Evolutionary conservation across 306 rosid genomes (phyloP).

Genomic region (Quercus rubra): DNA sequence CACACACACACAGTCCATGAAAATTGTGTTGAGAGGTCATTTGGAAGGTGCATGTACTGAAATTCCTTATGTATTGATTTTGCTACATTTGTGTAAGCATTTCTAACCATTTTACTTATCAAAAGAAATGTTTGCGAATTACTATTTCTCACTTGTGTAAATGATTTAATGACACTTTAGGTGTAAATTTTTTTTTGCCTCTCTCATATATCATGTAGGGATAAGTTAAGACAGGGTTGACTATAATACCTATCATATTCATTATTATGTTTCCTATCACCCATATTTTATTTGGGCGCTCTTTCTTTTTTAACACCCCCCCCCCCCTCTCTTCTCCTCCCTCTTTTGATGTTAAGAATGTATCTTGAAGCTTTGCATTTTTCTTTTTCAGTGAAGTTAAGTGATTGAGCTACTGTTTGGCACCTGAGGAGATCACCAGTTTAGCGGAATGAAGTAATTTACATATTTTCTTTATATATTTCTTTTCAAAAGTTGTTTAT

Average conservation of each 20-base stretch:
- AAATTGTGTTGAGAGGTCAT: background rate
- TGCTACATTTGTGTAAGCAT: background rate
- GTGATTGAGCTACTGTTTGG: slow-evolving; percentile 27
- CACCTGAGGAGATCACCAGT: slow-evolving; percentile 31
- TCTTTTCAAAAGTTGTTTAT: background rate
- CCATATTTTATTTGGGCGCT: no score
- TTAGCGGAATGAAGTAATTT: slow-evolving; percentile 59
- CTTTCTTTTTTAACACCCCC: no score
- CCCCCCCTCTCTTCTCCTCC: no score
- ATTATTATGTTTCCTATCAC: background rate
- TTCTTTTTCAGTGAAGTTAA: slow-evolving; percentile 40
- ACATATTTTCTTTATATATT: background rate
- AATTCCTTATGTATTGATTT: background rate
- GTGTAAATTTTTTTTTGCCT: background rate
- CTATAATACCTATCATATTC: background rate
- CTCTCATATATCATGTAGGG: background rate
- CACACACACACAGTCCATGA: background rate
- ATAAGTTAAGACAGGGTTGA: background rate
- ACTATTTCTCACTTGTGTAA: background rate
- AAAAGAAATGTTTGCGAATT: background rate
- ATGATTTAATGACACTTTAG: background rate
- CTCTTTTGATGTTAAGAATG: slow-evolving; percentile 13
- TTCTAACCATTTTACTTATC: no score
- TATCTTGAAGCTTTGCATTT: slow-evolving; percentile 3
- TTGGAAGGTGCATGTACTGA: background rate